Evolutionary conservation across 1,284 basidiomycete genomes (phyloP).

Genomic region (Sporisorium scitamineum): DNA sequence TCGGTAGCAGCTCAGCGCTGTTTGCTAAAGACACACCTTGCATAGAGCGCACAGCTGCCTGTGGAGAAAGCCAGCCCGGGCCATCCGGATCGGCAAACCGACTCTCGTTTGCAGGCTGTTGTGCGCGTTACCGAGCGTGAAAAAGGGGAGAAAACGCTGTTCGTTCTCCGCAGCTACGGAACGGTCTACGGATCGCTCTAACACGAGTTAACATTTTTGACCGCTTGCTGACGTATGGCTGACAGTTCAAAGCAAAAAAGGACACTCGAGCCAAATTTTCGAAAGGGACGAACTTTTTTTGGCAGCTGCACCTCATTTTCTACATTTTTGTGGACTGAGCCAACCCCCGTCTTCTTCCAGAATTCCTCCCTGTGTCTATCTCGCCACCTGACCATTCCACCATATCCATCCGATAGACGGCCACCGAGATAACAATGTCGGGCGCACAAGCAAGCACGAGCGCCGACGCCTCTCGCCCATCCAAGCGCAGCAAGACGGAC

Average conservation of each 20-base stretch:
- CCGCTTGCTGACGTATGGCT: constrained; percentile 35
- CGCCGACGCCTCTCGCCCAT: constrained; percentile 42
- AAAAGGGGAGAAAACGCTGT: constrained; percentile 7
- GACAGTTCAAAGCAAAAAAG: constrained; percentile 14
- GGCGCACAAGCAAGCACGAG: constrained; percentile 31
- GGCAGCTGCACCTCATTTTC: constrained; percentile 14
- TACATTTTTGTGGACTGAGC: constrained; percentile 18
- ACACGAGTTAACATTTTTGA: no score
- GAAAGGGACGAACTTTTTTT: constrained; percentile 23
- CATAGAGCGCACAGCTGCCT: background rate
- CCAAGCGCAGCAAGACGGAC: constrained; percentile 51
- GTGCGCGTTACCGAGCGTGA: constrained; percentile 32
- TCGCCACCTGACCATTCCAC: background rate
- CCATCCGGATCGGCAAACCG: constrained; percentile 33
- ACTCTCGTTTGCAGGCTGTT: background rate
- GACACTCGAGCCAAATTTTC: constrained; percentile 33
- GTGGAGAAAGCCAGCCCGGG: constrained; percentile 23
- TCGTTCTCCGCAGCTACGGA: background rate
- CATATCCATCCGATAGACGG: background rate
- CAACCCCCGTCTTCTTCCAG: background rate
- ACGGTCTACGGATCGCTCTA: background rate
- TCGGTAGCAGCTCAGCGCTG: background rate
- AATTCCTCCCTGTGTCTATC: background rate
- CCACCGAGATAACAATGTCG: constrained; percentile 15
- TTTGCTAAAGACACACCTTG: no score